Conservation (phyloP, 1,139 yeast genomes). For the Taphrina confusa region DNA sequence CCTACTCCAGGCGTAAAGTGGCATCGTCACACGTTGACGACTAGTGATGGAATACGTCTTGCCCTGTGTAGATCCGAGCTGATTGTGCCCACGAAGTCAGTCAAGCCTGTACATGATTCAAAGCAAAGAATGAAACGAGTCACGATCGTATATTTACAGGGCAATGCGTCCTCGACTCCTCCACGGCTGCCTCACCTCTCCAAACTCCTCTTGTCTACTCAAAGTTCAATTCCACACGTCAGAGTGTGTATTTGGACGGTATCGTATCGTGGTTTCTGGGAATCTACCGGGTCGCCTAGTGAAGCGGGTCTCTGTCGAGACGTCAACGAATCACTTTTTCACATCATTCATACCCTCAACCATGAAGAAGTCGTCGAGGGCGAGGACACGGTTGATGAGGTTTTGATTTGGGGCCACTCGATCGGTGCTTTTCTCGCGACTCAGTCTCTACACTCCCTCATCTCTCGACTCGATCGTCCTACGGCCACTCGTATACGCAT, state of each 20-base stretch:
- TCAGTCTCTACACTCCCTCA: not conserved
- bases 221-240: not conserved
- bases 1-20: not conserved
- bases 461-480: not conserved
- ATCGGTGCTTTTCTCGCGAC: slow-evolving; percentile 28
- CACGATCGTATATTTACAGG: slow-evolving; percentile 22
- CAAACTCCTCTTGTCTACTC: not conserved
- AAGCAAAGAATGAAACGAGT: not conserved
- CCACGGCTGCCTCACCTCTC: slow-evolving; percentile 27
- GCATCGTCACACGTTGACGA: not conserved
- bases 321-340: slow-evolving; percentile 1
- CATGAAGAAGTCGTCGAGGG: not conserved
- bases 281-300: slow-evolving; percentile 18
- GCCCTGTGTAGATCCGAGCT: slow-evolving; percentile 1
- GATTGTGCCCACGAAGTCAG: not conserved
- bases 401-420: slow-evolving; percentile 33
- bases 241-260: slow-evolving; percentile 15
- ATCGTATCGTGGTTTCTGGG: slow-evolving; percentile 33
- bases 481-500: not conserved
- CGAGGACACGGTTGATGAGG: not conserved
- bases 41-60: slow-evolving; percentile 4
- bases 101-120: no score
- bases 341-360: not conserved
- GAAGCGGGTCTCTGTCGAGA: slow-evolving; percentile 22
- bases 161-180: slow-evolving; percentile 28